Conservation (phyloP, 345 rosid genomes). For the Geranium brycei region DNA sequence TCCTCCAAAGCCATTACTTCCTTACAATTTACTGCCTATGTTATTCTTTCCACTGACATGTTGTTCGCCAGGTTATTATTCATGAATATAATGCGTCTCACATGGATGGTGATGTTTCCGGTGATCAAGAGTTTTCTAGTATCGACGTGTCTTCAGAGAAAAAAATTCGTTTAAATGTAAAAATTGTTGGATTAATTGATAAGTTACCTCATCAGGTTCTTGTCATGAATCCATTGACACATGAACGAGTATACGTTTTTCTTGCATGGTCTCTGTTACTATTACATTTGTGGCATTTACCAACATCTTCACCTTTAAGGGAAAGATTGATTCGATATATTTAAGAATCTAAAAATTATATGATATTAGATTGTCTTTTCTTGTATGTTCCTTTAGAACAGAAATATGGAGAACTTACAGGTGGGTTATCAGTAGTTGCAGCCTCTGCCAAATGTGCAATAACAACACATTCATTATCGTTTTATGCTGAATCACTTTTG, state of each 20-base stretch:
- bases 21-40: slow-evolving; percentile 71
- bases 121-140: slow-evolving; percentile 27
- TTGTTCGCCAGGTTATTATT: slow-evolving; percentile 49
- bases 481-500: slow-evolving; percentile 72
- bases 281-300: slow-evolving; percentile 58
- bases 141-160: slow-evolving; percentile 40
- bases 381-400: slow-evolving; percentile 75
- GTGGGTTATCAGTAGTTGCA: slow-evolving; percentile 46
- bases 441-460: slow-evolving; percentile 60
- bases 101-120: slow-evolving; percentile 21
- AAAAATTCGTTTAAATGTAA: slow-evolving; percentile 45
- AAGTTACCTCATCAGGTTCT: slow-evolving; percentile 51
- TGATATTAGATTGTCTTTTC: slow-evolving; percentile 75
- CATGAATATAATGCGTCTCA: slow-evolving; percentile 31
- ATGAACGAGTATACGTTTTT: slow-evolving; percentile 60
- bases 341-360: slow-evolving; percentile 44
- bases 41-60: slow-evolving; percentile 65
- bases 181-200: slow-evolving; percentile 54
- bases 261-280: slow-evolving; percentile 83
- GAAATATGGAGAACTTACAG: slow-evolving; percentile 55
- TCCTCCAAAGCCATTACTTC: slow-evolving; percentile 53
- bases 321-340: slow-evolving; percentile 69
- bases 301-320: slow-evolving; percentile 47
- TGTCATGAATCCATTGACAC: slow-evolving; percentile 53
- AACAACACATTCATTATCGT: slow-evolving; percentile 42